Percentiles rank a stretch among this genome's conserved stretches.
Evolutionary conservation across 208 protist genomes (phyloP).

Genomic region (Strigomonas galati): DNA sequence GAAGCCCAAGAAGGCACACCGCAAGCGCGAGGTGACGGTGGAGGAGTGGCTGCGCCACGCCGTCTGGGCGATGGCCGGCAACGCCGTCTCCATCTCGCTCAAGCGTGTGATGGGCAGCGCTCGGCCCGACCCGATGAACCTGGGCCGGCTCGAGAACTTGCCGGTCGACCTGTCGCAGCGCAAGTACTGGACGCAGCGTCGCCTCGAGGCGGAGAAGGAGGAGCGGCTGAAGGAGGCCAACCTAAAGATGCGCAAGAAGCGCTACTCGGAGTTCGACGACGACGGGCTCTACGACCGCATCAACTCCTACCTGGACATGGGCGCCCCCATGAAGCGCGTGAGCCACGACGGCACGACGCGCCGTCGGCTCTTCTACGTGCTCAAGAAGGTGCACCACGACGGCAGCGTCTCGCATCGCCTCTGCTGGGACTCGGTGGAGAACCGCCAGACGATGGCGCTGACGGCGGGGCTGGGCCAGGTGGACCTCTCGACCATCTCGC

Average conservation of each 20-base stretch:
- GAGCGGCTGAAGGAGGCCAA: neutral
- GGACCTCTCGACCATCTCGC: slow-evolving; percentile 35
- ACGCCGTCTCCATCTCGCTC: slow-evolving; percentile 41
- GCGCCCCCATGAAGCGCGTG: slow-evolving; percentile 40
- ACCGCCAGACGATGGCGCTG: slow-evolving; percentile 9
- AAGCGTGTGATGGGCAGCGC: slow-evolving; percentile 11
- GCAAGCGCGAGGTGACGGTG: slow-evolving; percentile 11
- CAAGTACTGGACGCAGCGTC: slow-evolving; percentile 35
- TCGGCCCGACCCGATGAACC: slow-evolving; percentile 19
- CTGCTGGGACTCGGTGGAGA: slow-evolving; percentile 41
- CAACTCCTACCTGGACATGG: slow-evolving; percentile 64
- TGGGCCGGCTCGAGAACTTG: neutral
- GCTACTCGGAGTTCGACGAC: slow-evolving; percentile 47
- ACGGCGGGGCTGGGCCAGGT: slow-evolving; percentile 31
- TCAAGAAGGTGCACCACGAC: slow-evolving; percentile 20
- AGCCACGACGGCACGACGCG: slow-evolving; percentile 38
- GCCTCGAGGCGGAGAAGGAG: neutral
- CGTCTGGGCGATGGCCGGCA: slow-evolving; percentile 50
- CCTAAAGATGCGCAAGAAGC: neutral
- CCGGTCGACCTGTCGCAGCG: slow-evolving; percentile 14
- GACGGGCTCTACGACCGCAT: slow-evolving; percentile 42
- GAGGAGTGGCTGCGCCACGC: slow-evolving; percentile 40
- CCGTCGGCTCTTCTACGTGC: slow-evolving; percentile 56
- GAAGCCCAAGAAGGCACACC: neutral
- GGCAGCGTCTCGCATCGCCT: slow-evolving; percentile 13